Base-by-base conservation (phyloP, 2,329 filamentous ascomycete genomes). In the Aspergillus novofumigatus region DNA sequence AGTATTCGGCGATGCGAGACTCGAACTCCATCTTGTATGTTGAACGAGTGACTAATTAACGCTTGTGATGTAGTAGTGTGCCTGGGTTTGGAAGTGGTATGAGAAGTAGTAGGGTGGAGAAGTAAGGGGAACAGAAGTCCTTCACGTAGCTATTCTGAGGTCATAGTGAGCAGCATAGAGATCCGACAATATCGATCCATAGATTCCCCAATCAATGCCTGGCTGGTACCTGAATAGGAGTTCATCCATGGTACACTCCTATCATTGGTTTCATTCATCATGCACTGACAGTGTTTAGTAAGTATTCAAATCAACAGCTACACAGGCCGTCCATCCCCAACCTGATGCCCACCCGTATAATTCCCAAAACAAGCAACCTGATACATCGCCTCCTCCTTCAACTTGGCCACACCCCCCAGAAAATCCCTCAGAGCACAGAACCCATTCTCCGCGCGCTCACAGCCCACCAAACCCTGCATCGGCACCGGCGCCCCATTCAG, bases 361-460 rank as follows among this genome's bases (percentile, higher is more conserved):
- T 67, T 64, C 9, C 67, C 68, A 51, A 69, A 71, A 49, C 69
- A 73, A 2, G 69, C 67, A 52, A 65, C 49, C 28, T 71, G 67
- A 50, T 69, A 72, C 57, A 59, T 54, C 0, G 70, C 70, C 38
- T 65, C 57, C 50, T 66, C 51, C 48, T 69, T 66, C 38, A 72
- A 48, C 17, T 51, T 47, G 0, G 62, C 58, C 23, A 72, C 62
- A 1, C 57, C 66, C 1, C 41, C 48, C 48, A 72, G 32, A 49
- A 73, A 72, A 2, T 60, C 59, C n/a, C 64, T 55, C 3, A 73
- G 57, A 0, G 50, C 41, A 53, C 70, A 72, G 57, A 73, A 72
- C 2, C 70, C 70, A 55, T 69, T 70, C 20, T 52, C 57, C 0
- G 62, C 55, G 6, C 51, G 32, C 35, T 67, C 63, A 26, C 28